Evolutionary conservation across 352 stramenopile species (phyloP), one percentile per base, ranked within the genome.

Genomic region (Phytophthora foliorum): DNA sequence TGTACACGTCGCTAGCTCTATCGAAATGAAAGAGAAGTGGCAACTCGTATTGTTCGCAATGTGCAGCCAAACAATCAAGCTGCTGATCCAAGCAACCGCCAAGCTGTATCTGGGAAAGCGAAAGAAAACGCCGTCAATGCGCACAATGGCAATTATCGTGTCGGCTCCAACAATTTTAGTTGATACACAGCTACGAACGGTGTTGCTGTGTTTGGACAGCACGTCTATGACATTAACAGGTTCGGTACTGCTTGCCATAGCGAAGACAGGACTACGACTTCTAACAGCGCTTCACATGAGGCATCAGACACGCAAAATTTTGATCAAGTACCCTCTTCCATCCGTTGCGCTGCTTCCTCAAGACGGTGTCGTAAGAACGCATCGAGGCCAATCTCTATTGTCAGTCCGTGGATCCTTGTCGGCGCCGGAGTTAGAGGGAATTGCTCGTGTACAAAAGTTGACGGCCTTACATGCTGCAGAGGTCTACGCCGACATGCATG

Each of bases 401-500:
- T 41, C 24, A 29, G 25, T 17, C 8, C 38, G 34, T 25, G 53
- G 41, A 11, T 70, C 55, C 7, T 34, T 58, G 36, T 69, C 44
- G 4, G 39, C 65, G 10, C 58, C 51, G 6, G 51, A 69, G 53
- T 17, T 68, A 14, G 41, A 68, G 13, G 52, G 57, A 9, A 49
- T 73, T 8, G 65, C 57, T 59, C 44, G 50, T 36, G 36, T 59
- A 7, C 65, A 69, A 22, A 78, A 78, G 32, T 16, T 73, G 19
- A 68, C 49, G 11, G 57, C 57, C 10, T 39, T 69, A 2, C 78
- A 86, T n/a, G 78, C 75, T 2, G 75, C 75, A 2, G 78, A 84
- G 34, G 78, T 86, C 2, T 86, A 82, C 27, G 75, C 73, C 4
- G 75, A 81, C 45, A 86, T 82, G 78, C 69, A 86, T 51, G 78